Base-by-base conservation (phyloP, 2,329 filamentous ascomycete species). In the Myriangium duriaei region DNA sequence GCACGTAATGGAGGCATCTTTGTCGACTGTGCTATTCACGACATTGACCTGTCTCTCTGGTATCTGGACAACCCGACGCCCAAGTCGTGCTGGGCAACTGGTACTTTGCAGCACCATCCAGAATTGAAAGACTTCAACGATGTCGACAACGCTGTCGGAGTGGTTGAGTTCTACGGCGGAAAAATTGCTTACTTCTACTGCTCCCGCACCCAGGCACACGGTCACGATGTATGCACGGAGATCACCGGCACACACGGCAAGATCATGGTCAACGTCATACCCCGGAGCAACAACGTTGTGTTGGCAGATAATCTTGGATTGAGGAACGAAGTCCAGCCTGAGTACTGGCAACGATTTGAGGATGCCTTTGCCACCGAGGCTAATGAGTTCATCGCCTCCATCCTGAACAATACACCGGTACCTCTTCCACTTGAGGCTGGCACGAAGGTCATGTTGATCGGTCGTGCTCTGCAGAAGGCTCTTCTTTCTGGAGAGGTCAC, bases 111-210 rank as follows among this genome's bases (percentile, higher is more conserved):
- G 11, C 48, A 54, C 13, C 58, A 64, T 34, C 55, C 56, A 11
- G 61, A 57, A 19, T 55, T 65, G 3, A 51, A 52, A 15, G 49
- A 55, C 14, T 45, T 55, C 42, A 52, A 58, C 18, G 64, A 67
- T 41, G 57, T 55, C 14, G 63, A 66, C 45, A 67, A 65, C 38
- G 61, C 54, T 4, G 53, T 67, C 4, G 64, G 58, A 3, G 51
- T 63, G 11, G 58, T 66, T 34, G 62, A 67, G 44, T 67, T 60
- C 45, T 60, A 53, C 51, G 57, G 54, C 30, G 62, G 62, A 6
- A 58, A 59, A 42, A 62, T 67, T 24, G 62, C 62, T 1, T 58
- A 62, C 44, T 64, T 60, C 46, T 64, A 64, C 46, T 58, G 56
- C 38, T 61, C 58, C 2, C 56, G 64, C 19, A 67, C 58, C 40